Conservation (phyloP, 768 basidiomycete species). For the Tulasnella sp. region DNA sequence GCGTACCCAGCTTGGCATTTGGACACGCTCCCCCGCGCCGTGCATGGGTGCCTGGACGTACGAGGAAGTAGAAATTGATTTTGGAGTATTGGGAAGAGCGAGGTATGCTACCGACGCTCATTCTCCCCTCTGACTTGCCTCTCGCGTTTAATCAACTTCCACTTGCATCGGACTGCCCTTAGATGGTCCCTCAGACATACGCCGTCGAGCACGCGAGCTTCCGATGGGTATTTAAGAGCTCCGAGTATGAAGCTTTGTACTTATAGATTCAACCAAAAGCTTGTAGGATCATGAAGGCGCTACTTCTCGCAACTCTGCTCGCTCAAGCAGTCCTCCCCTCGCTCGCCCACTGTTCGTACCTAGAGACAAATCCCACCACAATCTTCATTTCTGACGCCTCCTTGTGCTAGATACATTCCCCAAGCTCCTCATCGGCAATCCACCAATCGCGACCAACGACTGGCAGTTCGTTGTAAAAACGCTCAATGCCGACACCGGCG, state of each 20-base stretch:
- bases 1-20: neutral
- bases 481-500: slow-evolving; percentile 43
- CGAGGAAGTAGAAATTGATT: no score
- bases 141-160: no score
- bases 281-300: neutral
- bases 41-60: neutral
- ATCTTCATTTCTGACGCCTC: neutral
- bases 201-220: no score
- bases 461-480: slow-evolving; percentile 16
- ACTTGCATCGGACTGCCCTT: no score
- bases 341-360: neutral
- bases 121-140: no score
- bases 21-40: neutral
- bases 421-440: neutral
- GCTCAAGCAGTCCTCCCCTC: neutral
- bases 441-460: neutral
- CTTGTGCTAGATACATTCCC: slow-evolving; percentile 26
- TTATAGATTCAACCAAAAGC: no score
- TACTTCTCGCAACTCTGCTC: neutral
- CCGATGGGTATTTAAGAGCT: no score
- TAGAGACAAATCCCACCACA: no score
- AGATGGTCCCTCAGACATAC: no score
- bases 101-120: no score
- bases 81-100: no score
- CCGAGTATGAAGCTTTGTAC: no score